Evolutionary conservation across 805 yeast genomes (phyloP), one percentile per base, ranked within the genome.

Genomic region (Saccharomycopsis sp.): DNA sequence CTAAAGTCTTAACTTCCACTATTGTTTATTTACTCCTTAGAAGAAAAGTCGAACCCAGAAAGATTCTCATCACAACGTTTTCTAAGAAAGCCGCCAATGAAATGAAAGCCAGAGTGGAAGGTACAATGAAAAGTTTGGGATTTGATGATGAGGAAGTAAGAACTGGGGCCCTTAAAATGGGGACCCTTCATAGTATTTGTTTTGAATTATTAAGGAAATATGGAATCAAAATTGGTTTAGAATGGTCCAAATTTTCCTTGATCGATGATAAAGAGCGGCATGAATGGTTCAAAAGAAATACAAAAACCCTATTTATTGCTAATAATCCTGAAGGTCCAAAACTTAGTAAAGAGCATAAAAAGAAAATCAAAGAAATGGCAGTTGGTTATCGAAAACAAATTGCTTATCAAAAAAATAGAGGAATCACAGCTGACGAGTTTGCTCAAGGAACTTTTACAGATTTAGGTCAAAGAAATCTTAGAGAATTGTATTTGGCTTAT

Each of bases 31-130:
- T 88, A 21, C 49, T 88, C 5, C 44, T 72, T 3, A 56, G 68
- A 6, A 64, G 70, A 27, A 58, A 66, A 1, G 57, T 83, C 1
- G 62, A 65, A 1, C 88, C 96, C 0, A 63, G 66, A 26, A 61
- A 70, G 35, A 69, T 92, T 15, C 70, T 89, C 1, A 92, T 88
- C 17, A 85, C 96, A 4, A 88, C 97, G 0, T 89, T 89, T 62
- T 89, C 97, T 10, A 83, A 84, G 51, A 84, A 82, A 51, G 97
- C 98, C 0, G 94, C 96, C 1, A 70, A 66, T 39, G 97, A 89
- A 59, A 79, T 89, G 83, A 60, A 64, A 10, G 79, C 74, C 25
- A 64, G 97, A 31, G 58, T 89, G 15, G 41, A 19, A 3, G 28
- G 71, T 37, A 50, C 76, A 5, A 37, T 52, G 5, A 58, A 52